Evolutionary conservation across 2,329 filamentous ascomycete species (phyloP).

Genomic region (Ceratocystis destructans): DNA sequence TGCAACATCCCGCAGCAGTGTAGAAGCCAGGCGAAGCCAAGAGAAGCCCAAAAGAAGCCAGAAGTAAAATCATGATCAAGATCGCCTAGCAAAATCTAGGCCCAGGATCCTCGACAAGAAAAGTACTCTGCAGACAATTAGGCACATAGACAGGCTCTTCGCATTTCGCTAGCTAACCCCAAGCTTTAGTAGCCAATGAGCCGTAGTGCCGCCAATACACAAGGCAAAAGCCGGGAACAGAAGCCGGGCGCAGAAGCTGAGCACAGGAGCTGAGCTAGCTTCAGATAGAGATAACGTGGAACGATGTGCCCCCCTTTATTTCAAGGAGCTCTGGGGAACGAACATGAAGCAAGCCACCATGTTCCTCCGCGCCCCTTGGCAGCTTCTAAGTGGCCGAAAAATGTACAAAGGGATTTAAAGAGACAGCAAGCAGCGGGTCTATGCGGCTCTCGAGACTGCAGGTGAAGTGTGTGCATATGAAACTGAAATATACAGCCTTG

Average conservation of each 20-base stretch:
- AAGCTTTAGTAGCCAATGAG: background rate
- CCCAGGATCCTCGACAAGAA: background rate
- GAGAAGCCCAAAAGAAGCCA: background rate
- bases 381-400: background rate
- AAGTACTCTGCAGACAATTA: background rate
- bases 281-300: background rate
- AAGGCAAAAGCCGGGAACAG: background rate
- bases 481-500: slow-evolving; percentile 1
- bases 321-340: background rate
- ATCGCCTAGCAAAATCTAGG: background rate
- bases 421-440: background rate
- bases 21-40: background rate
- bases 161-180: background rate
- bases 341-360: background rate
- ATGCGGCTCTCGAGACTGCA: background rate
- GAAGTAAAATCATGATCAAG: background rate
- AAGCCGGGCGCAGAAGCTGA: too few relatives aligned
- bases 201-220: background rate
- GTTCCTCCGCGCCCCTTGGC: background rate
- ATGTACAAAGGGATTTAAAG: background rate
- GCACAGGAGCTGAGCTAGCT: background rate
- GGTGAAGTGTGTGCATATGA: background rate
- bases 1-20: background rate
- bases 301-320: background rate
- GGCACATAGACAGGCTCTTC: background rate